phyloP scores from a whole-genome alignment of 768 basidiomycete species.

The Hericium erinaceus region DNA sequence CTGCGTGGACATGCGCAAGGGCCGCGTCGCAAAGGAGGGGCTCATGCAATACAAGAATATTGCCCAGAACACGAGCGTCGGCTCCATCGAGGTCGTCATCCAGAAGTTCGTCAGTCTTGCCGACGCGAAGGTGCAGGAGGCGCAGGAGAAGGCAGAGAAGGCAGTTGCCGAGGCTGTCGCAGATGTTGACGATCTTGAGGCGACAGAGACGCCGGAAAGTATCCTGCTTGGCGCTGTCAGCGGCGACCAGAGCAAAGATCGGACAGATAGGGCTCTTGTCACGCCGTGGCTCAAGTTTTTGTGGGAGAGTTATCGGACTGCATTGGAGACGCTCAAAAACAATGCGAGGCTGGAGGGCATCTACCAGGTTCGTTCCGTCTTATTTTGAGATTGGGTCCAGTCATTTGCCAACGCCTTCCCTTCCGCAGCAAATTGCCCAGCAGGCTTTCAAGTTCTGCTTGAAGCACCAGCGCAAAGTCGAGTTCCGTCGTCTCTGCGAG shows the following conservation, averaged over 20 bases:
- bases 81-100: conserved; percentile 87
- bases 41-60: conserved; percentile 98
- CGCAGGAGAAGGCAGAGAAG: conserved; percentile 80
- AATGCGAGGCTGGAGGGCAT: conserved; percentile 87
- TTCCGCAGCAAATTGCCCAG: conserved; percentile 77
- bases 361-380: conserved; percentile 66
- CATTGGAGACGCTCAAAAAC: conserved; percentile 91
- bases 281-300: conserved; percentile 97
- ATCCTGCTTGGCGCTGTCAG: conserved; percentile 86
- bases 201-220: conserved; percentile 89
- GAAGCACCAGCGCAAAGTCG: conserved; percentile 87
- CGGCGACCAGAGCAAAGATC: conserved; percentile 84
- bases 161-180: conserved; percentile 46
- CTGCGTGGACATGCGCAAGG: conserved; percentile 91
- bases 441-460: conserved; percentile 97
- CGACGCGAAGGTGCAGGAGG: conserved; percentile 75
- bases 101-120: conserved; percentile 75
- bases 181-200: conserved; percentile 93
- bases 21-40: conserved; percentile 88
- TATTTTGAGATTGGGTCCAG: too few species aligned
- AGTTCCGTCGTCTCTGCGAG: conserved; percentile 94
- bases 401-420: not conserved
- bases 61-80: conserved; percentile 86
- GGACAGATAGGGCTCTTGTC: conserved; percentile 90
- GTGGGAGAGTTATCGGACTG: conserved; percentile 98